phyloP scores from a whole-genome alignment of 768 basidiomycete genomes.

The Cyclocybe cylindracea region DNA sequence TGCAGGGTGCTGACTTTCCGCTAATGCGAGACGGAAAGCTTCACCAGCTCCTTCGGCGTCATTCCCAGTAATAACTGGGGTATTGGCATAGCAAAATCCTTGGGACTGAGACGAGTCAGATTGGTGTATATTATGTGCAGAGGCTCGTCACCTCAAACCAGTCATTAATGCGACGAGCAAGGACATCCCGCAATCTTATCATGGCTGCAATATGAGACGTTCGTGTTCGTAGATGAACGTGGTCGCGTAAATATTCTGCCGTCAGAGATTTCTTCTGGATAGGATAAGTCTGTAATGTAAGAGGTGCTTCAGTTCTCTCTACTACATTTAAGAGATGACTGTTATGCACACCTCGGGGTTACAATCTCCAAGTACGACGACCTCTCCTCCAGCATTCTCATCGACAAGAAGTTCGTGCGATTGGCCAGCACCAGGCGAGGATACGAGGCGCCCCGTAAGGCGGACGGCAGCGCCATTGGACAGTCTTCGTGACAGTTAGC shows the following conservation, averaged over 20 bases:
- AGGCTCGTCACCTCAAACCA: conserved; percentile 65
- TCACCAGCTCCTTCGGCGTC: conserved; percentile 98
- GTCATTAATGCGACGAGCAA: conserved; percentile 56
- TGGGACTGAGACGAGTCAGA: conserved; percentile 49
- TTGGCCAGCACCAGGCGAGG: conserved; percentile 47
- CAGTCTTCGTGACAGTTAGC: conserved; percentile 27
- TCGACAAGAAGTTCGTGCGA: conserved; percentile 49
- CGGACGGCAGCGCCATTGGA: conserved; percentile 43
- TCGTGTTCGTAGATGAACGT: conserved; percentile 86
- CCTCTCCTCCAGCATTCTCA: conserved; percentile 24
- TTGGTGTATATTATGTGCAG: neutral
- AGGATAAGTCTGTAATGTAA: conserved; percentile 66
- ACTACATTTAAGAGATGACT: neutral
- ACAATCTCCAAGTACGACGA: conserved; percentile 47
- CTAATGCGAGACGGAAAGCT: conserved; percentile 68
- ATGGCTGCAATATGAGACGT: conserved; percentile 72
- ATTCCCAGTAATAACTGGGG: conserved; percentile 86
- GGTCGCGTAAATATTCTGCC: conserved; percentile 78
- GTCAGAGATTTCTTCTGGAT: conserved; percentile 89
- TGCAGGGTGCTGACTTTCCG: conserved; percentile 31
- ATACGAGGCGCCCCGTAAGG: conserved; percentile 43
- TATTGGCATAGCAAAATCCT: conserved; percentile 77
- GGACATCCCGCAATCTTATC: conserved; percentile 67
- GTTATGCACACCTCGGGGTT: conserved; percentile 41
- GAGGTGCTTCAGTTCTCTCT: neutral